These are phyloP conservation scores for Lenzites betulinus DNA, from an alignment of 768 basidiomycete genomes.

Conservation along the genomic window DNA sequence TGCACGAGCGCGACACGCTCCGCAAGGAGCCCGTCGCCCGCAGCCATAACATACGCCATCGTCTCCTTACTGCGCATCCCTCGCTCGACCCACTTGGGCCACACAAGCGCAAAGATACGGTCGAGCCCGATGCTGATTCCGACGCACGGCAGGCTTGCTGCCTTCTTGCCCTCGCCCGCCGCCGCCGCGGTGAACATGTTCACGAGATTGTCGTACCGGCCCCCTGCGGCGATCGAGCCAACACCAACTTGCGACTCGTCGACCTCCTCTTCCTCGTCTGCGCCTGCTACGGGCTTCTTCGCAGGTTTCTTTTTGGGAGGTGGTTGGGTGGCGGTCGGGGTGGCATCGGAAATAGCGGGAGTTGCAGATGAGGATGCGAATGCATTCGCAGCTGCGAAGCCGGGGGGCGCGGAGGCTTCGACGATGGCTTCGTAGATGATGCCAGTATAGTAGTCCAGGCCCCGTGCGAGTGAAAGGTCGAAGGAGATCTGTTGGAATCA, in stretches of 20 bases:
- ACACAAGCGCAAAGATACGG: conserved; percentile 87
- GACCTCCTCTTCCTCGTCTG: conserved; percentile 75
- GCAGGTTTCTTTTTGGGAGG: conserved; percentile 42
- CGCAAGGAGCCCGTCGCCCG: conserved; percentile 85
- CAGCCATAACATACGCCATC: conserved; percentile 90
- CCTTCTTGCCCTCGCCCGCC: conserved; percentile 71
- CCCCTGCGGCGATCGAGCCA: conserved; percentile 99
- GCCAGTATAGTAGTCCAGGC: conserved; percentile 98
- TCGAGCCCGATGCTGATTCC: conserved; percentile 94
- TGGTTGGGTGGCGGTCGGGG: conserved; percentile 32
- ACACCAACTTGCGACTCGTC: conserved; percentile 95
- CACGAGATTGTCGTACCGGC: conserved; percentile 94
- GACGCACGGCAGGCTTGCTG: conserved; percentile 76
- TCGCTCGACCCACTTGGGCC: conserved; percentile 81
- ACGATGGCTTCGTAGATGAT: conserved; percentile 97
- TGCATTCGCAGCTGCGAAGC: conserved; percentile 59
- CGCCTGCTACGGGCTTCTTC: conserved; percentile 44
- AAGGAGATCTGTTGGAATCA: conserved; percentile 72
- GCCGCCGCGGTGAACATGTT: conserved; percentile 87
- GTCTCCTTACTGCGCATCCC: conserved; percentile 87
- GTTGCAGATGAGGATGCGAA: conserved; percentile 40
- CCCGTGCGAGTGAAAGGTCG: conserved; percentile 95
- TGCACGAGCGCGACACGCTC: conserved; percentile 82
- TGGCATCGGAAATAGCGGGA: conserved; percentile 23
- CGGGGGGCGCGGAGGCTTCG: conserved; percentile 91